These are phyloP conservation scores for Arabis alpina DNA, from an alignment of 345 rosid species.

Conservation along the genomic window DNA sequence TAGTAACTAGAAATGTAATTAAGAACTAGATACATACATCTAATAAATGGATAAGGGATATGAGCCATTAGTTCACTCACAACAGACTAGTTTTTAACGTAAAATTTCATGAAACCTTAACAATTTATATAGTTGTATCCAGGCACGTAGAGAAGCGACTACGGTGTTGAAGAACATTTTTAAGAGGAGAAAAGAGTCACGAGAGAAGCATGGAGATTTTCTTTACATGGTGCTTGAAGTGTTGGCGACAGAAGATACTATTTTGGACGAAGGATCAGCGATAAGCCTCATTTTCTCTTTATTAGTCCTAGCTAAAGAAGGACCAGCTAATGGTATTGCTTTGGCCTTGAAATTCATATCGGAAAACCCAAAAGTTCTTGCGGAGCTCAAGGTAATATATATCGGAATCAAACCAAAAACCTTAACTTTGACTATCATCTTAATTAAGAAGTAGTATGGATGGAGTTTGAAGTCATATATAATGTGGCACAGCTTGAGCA, in stretches of 20 bases:
- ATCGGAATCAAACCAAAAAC: background rate
- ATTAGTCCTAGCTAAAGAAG: conserved; percentile 34
- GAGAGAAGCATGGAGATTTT: conserved; percentile 23
- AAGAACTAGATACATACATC: background rate
- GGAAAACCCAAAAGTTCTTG: conserved; percentile 38
- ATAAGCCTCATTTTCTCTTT: conserved; percentile 23
- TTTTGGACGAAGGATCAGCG: conserved; percentile 13
- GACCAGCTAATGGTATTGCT: conserved; percentile 26
- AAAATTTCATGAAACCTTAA: too few species aligned
- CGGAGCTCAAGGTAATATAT: conserved; percentile 34
- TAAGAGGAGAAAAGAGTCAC: background rate
- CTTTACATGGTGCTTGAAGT: conserved; percentile 5
- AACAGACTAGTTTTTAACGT: too few species aligned
- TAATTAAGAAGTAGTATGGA: background rate
- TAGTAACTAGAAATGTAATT: background rate
- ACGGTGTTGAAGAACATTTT: conserved; percentile 8
- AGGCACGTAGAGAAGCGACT: conserved; percentile 34
- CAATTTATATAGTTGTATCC: background rate
- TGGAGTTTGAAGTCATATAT: background rate
- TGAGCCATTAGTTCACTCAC: too few species aligned
- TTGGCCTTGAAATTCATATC: conserved; percentile 32
- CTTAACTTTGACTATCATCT: background rate
- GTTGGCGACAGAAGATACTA: conserved; percentile 20
- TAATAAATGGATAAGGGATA: too few species aligned
- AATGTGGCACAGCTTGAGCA: conserved; percentile 22